These are phyloP conservation scores for Mucor circinelloides DNA, from an alignment of 371 early-diverging fungal species.

Conservation along the genomic window DNA sequence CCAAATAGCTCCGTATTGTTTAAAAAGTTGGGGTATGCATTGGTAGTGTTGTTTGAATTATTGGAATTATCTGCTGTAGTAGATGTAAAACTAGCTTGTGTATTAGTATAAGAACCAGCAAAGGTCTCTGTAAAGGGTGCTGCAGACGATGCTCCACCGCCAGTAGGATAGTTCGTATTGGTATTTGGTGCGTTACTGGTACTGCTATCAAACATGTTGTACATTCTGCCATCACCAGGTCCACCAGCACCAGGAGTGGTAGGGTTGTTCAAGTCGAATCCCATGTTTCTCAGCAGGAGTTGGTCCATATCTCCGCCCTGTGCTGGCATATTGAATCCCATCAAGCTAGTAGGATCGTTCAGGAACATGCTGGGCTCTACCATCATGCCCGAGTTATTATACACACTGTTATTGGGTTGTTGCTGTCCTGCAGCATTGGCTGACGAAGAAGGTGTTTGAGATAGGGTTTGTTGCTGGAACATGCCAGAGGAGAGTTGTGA, in stretches of 20 bases:
- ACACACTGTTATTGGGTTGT: not conserved
- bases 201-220: conserved; percentile 22
- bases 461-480: conserved; percentile 23
- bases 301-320: conserved; percentile 30
- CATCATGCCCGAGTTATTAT: conserved; percentile 24
- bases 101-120: not conserved
- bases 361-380: conserved; percentile 31
- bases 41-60: not conserved
- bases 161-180: not conserved
- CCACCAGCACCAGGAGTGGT: not conserved
- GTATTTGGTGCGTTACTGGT: conserved; percentile 1
- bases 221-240: not conserved
- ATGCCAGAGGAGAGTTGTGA: conserved; percentile 18
- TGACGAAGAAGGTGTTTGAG: conserved; percentile 5
- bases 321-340: conserved; percentile 17
- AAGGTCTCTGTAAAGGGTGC: not conserved
- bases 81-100: not conserved
- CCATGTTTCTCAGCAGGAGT: conserved; percentile 32
- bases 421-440: conserved; percentile 16
- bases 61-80: not conserved
- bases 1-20: conserved; percentile 18
- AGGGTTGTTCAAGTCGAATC: conserved; percentile 23
- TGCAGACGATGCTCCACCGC: not conserved
- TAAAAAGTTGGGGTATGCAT: conserved; percentile 23
- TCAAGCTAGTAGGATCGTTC: conserved; percentile 24